These are phyloP conservation scores for Chlamydomonas schloesseri DNA, from an alignment of 139 green algal genomes.

Conservation along the genomic window DNA sequence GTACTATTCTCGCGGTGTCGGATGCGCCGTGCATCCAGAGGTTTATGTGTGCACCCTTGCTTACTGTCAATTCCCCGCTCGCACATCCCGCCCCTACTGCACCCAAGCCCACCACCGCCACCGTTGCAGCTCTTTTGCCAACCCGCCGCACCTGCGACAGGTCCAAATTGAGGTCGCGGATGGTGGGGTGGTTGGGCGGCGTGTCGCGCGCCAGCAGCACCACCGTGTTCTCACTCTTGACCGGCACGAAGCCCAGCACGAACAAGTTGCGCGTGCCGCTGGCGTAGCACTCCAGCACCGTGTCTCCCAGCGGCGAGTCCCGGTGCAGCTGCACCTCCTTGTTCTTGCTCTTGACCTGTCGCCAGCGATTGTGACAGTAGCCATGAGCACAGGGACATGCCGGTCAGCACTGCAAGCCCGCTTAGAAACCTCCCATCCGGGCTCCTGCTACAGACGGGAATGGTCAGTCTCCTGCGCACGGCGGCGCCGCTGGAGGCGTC, in stretches of 20 bases:
- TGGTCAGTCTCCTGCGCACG: too few species aligned
- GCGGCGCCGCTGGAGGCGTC: too few species aligned
- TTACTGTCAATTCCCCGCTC: too few species aligned
- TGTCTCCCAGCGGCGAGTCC: slow-evolving; percentile 93
- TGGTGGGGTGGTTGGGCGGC: slow-evolving; percentile 71
- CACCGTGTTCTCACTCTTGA: slow-evolving; percentile 87
- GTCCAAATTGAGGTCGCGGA: slow-evolving; percentile 76
- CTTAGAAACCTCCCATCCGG: too few species aligned
- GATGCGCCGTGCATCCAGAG: too few species aligned
- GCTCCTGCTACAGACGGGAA: too few species aligned
- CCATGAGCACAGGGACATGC: background rate
- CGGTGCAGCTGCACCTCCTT: slow-evolving; percentile 92
- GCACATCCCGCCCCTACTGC: too few species aligned
- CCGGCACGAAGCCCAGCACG: slow-evolving; percentile 95
- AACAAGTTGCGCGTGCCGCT: slow-evolving; percentile 94
- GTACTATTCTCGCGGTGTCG: too few species aligned
- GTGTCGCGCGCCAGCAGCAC: slow-evolving; percentile 94
- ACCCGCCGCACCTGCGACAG: slow-evolving; percentile 23
- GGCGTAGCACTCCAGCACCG: slow-evolving; percentile 97
- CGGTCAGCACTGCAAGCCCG: too few species aligned
- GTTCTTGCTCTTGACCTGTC: slow-evolving; percentile 49
- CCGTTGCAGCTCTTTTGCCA: too few species aligned
- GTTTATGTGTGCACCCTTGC: too few species aligned
- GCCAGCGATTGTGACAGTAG: background rate
- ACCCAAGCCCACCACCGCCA: too few species aligned